Evolutionary conservation across 192 early-diverging fungal genomes (phyloP), one percentile per base, ranked within the genome.

Genomic region (Geranomyces variabilis): DNA sequence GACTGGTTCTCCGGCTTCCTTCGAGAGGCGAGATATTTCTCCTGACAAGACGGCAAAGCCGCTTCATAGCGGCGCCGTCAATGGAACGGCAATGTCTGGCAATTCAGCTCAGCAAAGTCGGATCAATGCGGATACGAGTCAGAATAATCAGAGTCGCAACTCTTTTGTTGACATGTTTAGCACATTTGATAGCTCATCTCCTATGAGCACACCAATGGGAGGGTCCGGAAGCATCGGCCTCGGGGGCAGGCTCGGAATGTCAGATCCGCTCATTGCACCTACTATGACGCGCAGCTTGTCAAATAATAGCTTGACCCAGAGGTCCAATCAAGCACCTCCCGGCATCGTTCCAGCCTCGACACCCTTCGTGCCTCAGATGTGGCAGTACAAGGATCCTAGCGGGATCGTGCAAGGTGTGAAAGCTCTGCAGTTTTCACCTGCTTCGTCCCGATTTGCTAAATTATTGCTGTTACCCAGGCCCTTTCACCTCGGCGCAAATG

Each of bases 401-500:
- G 92, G 92, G 13, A 88, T 83, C 47, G 84, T 94, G 29, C 95
- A 96, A 77, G 80, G 77, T 80, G 41, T 43, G 45, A 34, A 57
- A 46, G 5, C 17, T n/a, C n/a, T 24, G 2, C 21, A 10, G 0
- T 46, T 34, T 47, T 15, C 36, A 24, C 21, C 26, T 41, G 2
- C 36, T 10, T 41, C 10, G 10, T 41, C 36, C 29, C 15, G 33
- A 41, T 19, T 21, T 9, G 4, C 58, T 60, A 19, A 53, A 60
- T 30, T 26, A 26, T 26, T 14, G 21, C 43, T 24, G 12, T 31
- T 36, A 34, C 46, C 15, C 41, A 85, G 96, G 95, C 24, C 95
- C 96, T 26, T 99, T 97, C 71, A 78, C 85, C 12, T 84, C 90
- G 19, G 77, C 89, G 14, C 90, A 95, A 57, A 99, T 99, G 96